Base-by-base conservation (phyloP, 768 basidiomycete species). In the Mycena albidolilacea region DNA sequence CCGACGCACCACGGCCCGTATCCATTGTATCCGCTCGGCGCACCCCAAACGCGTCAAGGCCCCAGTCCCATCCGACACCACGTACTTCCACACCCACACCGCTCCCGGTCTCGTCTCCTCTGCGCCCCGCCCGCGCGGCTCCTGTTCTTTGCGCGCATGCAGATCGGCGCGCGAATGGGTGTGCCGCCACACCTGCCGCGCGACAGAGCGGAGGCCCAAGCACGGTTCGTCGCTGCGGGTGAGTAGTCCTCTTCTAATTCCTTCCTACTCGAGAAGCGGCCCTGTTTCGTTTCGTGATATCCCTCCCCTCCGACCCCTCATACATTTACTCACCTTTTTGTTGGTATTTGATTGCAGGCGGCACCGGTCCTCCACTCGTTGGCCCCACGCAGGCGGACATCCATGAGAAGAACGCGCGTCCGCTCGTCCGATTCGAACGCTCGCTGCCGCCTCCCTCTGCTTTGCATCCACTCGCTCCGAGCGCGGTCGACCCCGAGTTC, bases 381-480 rank as follows among this genome's bases (percentile, higher is more conserved):
- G 77, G 81, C 19, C 85, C 84, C 0, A 89, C 87, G 0, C 85
- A 85, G 69, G 85, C 81, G 38, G 87, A 88, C 78, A 78, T 88
- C 19, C 71, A 77, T n/a, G 87, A 88, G 64, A 82, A 87, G 76
- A 86, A 85, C 71, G 74, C 81, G 17, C 78, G 85, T 75, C 78
- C 80, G 21, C 77, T 81, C 10, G 85, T 85, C 21, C 77, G 80
- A 38, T 75, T 70, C 19, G 70, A 70, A 58, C 11, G 46, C 21
- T 23, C 41, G 58, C 38, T 21, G 7, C n/a, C 50, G 5, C n/a
- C 11, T 7, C 7, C 19, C 8, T 21, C n/a, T 52, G 9, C 50
- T 4, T 5, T 7, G 21, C 7, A n/a, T 52, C 19, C 50, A 21
- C 50, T 52, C 50, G 19, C 50, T 7, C 50, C 7, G n/a, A 21